Evolutionary conservation across 2,329 filamentous ascomycete genomes (phyloP).

Genomic region (Cladosporium sp.): DNA sequence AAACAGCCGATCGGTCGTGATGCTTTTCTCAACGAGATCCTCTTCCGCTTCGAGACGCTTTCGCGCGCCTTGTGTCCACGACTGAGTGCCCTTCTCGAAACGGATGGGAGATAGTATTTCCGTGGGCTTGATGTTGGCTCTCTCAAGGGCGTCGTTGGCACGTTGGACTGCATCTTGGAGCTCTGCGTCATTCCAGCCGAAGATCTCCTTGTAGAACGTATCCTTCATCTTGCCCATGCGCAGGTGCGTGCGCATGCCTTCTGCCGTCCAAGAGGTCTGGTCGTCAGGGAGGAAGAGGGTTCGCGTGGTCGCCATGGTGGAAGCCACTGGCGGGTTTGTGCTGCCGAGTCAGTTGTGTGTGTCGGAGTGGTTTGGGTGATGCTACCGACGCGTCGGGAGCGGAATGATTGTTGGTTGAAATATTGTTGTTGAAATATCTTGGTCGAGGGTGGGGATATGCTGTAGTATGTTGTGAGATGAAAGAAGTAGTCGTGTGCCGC

Average conservation of each 20-base stretch:
- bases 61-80: not conserved
- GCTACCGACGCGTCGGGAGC: not conserved
- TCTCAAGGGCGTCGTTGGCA: not conserved
- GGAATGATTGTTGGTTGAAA: too few relatives aligned
- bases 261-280: not conserved
- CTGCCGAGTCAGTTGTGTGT: not conserved
- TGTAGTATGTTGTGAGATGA: too few relatives aligned
- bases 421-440: too few relatives aligned
- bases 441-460: too few relatives aligned
- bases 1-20: not conserved
- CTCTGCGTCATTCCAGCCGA: not conserved
- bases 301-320: not conserved
- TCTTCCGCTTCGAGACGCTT: not conserved
- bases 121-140: not conserved
- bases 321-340: rapidly evolving
- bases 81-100: not conserved
- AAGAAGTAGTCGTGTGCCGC: not conserved
- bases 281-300: not conserved
- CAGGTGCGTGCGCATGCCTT: not conserved
- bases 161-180: not conserved
- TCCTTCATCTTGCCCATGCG: not conserved
- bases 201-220: not conserved
- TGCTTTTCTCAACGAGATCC: not conserved
- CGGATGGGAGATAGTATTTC: not conserved
- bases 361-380: not conserved